phyloP scores from a whole-genome alignment of 176 grass and related monocot species.

The Avena insularis region DNA sequence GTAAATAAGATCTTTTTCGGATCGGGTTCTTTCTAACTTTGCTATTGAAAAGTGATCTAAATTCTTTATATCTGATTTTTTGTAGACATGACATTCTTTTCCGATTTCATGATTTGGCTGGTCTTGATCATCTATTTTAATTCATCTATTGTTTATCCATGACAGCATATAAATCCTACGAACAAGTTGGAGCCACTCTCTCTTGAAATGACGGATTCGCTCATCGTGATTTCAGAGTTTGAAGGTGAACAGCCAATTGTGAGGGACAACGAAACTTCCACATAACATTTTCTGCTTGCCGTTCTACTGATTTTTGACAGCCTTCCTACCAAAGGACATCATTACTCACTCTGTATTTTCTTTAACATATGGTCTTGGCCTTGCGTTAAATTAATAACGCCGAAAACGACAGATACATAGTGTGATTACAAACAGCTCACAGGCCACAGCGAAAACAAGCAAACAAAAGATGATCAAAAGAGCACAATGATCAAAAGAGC shows the following conservation, averaged over 20 bases:
- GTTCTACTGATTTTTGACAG: background rate
- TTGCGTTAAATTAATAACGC: no score
- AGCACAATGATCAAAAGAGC: no score
- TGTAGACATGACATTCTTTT: constrained; percentile 30
- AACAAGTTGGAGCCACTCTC: constrained; percentile 76
- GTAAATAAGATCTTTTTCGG: background rate
- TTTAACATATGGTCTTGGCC: no score
- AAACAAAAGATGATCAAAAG: no score
- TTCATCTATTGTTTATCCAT: constrained; percentile 42
- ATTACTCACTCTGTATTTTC: constrained; percentile 1
- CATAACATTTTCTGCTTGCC: constrained; percentile 25
- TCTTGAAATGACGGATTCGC: constrained; percentile 81
- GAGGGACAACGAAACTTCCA: constrained; percentile 5
- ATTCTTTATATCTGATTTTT: constrained; percentile 18
- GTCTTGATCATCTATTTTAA: constrained; percentile 26
- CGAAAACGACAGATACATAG: no score
- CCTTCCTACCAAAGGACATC: constrained; percentile 31
- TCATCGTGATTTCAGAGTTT: constrained; percentile 92
- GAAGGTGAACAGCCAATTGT: constrained; percentile 71
- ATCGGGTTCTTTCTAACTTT: background rate
- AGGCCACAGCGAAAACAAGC: no score
- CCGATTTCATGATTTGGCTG: background rate
- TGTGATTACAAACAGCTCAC: background rate
- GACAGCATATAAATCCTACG: constrained; percentile 84
- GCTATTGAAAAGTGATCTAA: constrained; percentile 15